Percentiles rank a stretch among this genome's conserved stretches.
Evolutionary conservation across 1,284 basidiomycete genomes (phyloP).

Genomic region (Moesziomyces sp.): DNA sequence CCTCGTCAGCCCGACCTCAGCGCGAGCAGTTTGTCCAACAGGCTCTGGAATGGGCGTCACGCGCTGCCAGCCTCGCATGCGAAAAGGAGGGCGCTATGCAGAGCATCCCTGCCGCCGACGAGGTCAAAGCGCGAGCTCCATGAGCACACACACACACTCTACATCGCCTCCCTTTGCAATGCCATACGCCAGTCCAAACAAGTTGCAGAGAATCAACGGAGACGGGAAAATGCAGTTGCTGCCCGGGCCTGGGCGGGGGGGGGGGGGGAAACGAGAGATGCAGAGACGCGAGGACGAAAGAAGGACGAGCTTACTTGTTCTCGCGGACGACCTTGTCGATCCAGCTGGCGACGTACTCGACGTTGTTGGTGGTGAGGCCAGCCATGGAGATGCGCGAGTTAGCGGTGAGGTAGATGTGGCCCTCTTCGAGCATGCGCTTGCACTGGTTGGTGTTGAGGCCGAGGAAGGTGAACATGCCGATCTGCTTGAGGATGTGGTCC

Average conservation of each 20-base stretch:
- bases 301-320: constrained; percentile 24
- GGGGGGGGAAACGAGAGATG: not conserved
- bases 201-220: too few species aligned
- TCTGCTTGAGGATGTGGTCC: constrained; percentile 74
- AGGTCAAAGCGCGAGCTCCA: constrained; percentile 41
- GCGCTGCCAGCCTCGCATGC: constrained; percentile 62
- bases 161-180: not conserved
- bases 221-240: constrained; percentile 17
- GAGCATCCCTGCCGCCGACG: constrained; percentile 53
- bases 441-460: constrained; percentile 72
- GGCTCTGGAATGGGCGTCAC: constrained; percentile 45
- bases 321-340: constrained; percentile 64
- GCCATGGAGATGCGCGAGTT: constrained; percentile 91
- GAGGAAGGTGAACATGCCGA: constrained; percentile 66
- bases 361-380: constrained; percentile 84
- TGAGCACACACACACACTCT: not conserved
- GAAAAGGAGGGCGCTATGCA: constrained; percentile 65
- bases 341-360: constrained; percentile 64
- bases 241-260: not conserved
- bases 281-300: not conserved
- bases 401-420: constrained; percentile 86
- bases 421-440: constrained; percentile 78
- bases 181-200: too few species aligned
- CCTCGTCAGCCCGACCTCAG: constrained; percentile 14
- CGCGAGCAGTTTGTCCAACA: constrained; percentile 17